Evolutionary conservation across 768 basidiomycete species (phyloP).

Genomic region (Suillus paluster): DNA sequence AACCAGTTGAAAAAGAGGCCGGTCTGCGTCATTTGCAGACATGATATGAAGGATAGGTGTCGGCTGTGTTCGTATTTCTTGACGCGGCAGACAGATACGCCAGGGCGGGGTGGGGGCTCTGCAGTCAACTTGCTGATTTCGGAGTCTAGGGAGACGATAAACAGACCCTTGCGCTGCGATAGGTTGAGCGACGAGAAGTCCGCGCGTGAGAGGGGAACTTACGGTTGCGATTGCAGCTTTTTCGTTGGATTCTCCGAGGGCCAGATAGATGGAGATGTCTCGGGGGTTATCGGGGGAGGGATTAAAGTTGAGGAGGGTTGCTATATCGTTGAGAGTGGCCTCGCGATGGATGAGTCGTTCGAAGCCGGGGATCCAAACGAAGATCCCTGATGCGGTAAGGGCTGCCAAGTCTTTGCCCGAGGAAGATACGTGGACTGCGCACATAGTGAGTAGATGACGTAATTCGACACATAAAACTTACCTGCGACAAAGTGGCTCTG

Average conservation of each 20-base stretch:
- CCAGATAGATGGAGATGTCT: slow-evolving; percentile 49
- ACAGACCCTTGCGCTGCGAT: slow-evolving; percentile 28
- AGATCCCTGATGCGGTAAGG: slow-evolving; percentile 31
- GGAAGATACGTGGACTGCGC: slow-evolving; percentile 47
- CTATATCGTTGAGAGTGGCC: slow-evolving; percentile 45
- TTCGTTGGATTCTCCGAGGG: slow-evolving; percentile 44
- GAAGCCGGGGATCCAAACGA: slow-evolving; percentile 33
- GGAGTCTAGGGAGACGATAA: slow-evolving; percentile 27
- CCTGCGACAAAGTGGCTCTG: slow-evolving; percentile 31
- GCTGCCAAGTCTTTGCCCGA: slow-evolving; percentile 45
- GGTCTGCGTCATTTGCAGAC: slow-evolving; percentile 59
- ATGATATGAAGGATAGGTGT: slow-evolving; percentile 41
- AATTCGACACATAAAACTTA: slow-evolving; percentile 13
- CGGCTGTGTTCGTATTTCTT: slow-evolving; percentile 19
- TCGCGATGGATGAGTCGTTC: slow-evolving; percentile 34
- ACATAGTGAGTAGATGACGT: slow-evolving; percentile 5
- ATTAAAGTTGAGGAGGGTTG: slow-evolving; percentile 29
- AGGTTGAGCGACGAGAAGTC: background rate
- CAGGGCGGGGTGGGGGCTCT: slow-evolving; percentile 37
- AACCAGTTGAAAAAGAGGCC: slow-evolving; percentile 56
- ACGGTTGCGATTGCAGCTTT: slow-evolving; percentile 55
- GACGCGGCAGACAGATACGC: slow-evolving; percentile 28
- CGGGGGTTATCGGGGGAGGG: slow-evolving; percentile 8
- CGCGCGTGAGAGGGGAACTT: slow-evolving; percentile 15
- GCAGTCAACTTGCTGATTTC: slow-evolving; percentile 25